These are phyloP conservation scores for Piper longum DNA, from an alignment of 164 flowering plant species.

Conservation along the genomic window DNA sequence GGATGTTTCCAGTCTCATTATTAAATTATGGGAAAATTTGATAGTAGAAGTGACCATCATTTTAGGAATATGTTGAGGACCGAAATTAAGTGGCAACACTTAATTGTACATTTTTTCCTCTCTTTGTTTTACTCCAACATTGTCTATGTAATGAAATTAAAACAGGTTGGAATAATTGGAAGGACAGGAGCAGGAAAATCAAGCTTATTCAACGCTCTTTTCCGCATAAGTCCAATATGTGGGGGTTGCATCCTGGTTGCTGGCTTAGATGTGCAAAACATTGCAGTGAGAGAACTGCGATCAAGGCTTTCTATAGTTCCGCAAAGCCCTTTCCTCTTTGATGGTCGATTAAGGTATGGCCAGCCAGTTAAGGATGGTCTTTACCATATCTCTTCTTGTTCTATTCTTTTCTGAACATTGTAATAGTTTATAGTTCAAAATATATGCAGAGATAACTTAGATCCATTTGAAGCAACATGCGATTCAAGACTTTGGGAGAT, in stretches of 20 bases:
- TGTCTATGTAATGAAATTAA: background rate
- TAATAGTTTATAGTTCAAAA: background rate
- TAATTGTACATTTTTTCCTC: background rate
- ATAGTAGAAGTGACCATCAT: no score
- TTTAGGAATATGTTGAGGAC: no score
- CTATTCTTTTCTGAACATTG: background rate
- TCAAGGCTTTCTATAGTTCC: slow-evolving; percentile 73
- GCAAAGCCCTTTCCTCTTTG: slow-evolving; percentile 87
- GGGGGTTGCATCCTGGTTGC: slow-evolving; percentile 64
- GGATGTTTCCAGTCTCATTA: no score
- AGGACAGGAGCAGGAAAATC: slow-evolving; percentile 99
- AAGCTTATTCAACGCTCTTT: slow-evolving; percentile 74
- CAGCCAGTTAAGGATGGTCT: background rate
- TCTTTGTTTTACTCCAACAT: background rate
- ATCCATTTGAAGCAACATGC: slow-evolving; percentile 34
- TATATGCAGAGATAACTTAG: slow-evolving; percentile 63
- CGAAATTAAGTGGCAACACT: no score
- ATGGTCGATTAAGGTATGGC: slow-evolving; percentile 37
- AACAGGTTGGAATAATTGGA: slow-evolving; percentile 92
- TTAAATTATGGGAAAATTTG: no score
- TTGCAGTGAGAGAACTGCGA: slow-evolving; percentile 73
- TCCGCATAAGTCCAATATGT: slow-evolving; percentile 69
- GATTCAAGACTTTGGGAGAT: slow-evolving; percentile 59
- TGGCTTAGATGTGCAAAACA: slow-evolving; percentile 34
- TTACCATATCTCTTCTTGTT: background rate